Evolutionary conservation across 441 rosid species (phyloP).

Genomic region (Erysimum cheiri): DNA sequence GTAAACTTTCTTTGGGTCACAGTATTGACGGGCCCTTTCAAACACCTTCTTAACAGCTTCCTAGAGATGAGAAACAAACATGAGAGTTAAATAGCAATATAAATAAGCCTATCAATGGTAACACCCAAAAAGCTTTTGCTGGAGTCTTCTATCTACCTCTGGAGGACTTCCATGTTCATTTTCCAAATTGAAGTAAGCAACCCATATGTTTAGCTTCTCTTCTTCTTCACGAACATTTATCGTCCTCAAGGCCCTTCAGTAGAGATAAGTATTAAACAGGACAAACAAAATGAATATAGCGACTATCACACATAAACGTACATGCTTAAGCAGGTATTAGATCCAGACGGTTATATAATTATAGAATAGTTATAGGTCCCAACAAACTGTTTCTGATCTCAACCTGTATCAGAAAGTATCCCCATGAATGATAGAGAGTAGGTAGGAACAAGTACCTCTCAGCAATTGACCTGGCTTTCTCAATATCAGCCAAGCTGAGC

Average conservation of each 20-base stretch:
- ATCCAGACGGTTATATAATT: not conserved
- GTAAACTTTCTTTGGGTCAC: constrained; percentile 86
- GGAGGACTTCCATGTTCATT: constrained; percentile 93
- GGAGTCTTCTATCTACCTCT: constrained; percentile 58
- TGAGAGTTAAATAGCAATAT: constrained; percentile 15
- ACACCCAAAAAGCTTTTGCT: constrained; percentile 8
- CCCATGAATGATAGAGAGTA: constrained; percentile 24
- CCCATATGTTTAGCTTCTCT: constrained; percentile 96
- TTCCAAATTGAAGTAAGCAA: constrained; percentile 96
- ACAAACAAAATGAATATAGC: constrained; percentile 2
- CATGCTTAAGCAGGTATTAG: constrained; percentile 20
- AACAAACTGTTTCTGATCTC: constrained; percentile 8
- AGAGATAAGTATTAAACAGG: constrained; percentile 22
- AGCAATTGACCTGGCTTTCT: constrained; percentile 94
- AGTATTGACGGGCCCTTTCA: constrained; percentile 88
- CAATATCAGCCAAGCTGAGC: constrained; percentile 79
- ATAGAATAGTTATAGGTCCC: not conserved
- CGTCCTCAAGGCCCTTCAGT: constrained; percentile 86
- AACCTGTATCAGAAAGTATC: not conserved
- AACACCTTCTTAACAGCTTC: constrained; percentile 84
- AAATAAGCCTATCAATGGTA: constrained; percentile 24
- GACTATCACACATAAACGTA: not conserved
- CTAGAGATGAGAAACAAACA: constrained; percentile 52
- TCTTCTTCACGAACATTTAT: constrained; percentile 90
- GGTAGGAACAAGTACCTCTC: constrained; percentile 68